These are phyloP conservation scores for Stagonosporopsis vannaccii DNA, from an alignment of 2,329 filamentous ascomycete genomes.

Conservation along the genomic window DNA sequence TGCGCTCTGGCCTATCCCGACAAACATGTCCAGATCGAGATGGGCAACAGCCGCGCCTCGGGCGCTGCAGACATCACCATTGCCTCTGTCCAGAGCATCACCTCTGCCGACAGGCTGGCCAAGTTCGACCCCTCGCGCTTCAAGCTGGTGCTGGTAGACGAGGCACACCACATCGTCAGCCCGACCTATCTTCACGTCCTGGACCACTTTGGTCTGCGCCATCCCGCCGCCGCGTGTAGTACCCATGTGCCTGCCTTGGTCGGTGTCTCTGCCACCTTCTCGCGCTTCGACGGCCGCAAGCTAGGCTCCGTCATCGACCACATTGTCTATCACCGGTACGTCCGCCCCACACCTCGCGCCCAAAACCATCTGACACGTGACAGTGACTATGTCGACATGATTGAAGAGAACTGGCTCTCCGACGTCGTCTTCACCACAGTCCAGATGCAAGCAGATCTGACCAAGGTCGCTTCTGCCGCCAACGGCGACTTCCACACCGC, in stretches of 20 bases:
- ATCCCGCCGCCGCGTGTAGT: slow-evolving; percentile 50
- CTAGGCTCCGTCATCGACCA: slow-evolving; percentile 88
- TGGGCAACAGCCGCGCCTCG: slow-evolving; percentile 79
- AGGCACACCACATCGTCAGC: slow-evolving; percentile 96
- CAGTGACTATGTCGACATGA: slow-evolving; percentile 76
- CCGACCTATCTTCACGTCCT: slow-evolving; percentile 77
- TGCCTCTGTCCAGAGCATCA: slow-evolving; percentile 86
- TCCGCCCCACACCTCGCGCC: neutral
- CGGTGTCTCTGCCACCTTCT: slow-evolving; percentile 84
- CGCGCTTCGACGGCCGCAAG: slow-evolving; percentile 82
- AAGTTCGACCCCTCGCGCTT: slow-evolving; percentile 83
- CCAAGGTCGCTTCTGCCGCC: slow-evolving; percentile 67
- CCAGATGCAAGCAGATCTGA: slow-evolving; percentile 80
- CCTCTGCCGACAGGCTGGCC: slow-evolving; percentile 74
- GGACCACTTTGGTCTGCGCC: slow-evolving; percentile 76
- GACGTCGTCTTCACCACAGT: slow-evolving; percentile 96
- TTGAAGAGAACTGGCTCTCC: slow-evolving; percentile 89
- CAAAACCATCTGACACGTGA: slow-evolving; percentile 6
- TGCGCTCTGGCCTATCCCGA: slow-evolving; percentile 81
- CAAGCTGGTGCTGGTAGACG: slow-evolving; percentile 93
- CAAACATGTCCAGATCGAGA: slow-evolving; percentile 87
- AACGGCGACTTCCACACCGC: slow-evolving; percentile 81
- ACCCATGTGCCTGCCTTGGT: slow-evolving; percentile 66
- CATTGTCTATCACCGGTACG: slow-evolving; percentile 87
- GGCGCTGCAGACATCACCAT: slow-evolving; percentile 91